Conservation (phyloP, 1,139 yeast genomes). For the Kodamaea alishanica region DNA sequence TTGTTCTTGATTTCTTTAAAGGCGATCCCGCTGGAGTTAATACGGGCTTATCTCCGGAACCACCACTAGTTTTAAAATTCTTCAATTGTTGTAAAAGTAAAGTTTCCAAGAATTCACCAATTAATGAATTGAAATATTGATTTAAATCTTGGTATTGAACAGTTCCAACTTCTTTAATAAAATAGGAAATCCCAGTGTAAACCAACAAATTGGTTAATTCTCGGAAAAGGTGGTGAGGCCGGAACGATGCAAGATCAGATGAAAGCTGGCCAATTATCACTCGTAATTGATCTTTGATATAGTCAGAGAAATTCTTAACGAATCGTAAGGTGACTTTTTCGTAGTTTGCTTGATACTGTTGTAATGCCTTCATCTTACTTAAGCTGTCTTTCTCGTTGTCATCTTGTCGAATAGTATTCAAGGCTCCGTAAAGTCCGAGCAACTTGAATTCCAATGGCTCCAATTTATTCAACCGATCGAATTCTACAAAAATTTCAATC, state of each 20-base stretch:
- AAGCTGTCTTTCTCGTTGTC: slow-evolving; percentile 41
- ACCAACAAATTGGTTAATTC: slow-evolving; percentile 45
- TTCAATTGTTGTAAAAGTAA: slow-evolving; percentile 24
- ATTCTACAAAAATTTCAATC: slow-evolving; percentile 49
- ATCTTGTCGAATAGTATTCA: slow-evolving; percentile 55
- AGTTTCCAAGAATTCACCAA: slow-evolving; percentile 29
- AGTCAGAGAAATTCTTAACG: slow-evolving; percentile 44
- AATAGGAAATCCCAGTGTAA: slow-evolving; percentile 61
- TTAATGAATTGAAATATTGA: slow-evolving; percentile 22
- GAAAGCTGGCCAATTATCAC: slow-evolving; percentile 29
- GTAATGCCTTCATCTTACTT: slow-evolving; percentile 70
- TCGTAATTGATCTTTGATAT: slow-evolving; percentile 43
- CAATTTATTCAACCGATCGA: slow-evolving; percentile 43
- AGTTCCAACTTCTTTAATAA: slow-evolving; percentile 51
- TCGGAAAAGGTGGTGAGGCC: slow-evolving; percentile 23
- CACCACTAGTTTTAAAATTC: slow-evolving; percentile 17
- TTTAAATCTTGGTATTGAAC: slow-evolving; percentile 24
- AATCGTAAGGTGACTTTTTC: slow-evolving; percentile 56
- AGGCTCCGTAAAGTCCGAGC: slow-evolving; percentile 59
- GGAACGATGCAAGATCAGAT: slow-evolving; percentile 21
- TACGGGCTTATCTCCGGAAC: background rate
- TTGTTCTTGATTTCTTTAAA: slow-evolving; percentile 32
- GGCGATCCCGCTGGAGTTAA: slow-evolving; percentile 7
- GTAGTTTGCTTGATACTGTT: slow-evolving; percentile 61
- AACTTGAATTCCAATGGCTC: slow-evolving; percentile 55